Percentiles rank a stretch among this genome's conserved stretches.
Evolutionary conservation across 139 green algal species (phyloP).

Genomic region (Volvox africanus): DNA sequence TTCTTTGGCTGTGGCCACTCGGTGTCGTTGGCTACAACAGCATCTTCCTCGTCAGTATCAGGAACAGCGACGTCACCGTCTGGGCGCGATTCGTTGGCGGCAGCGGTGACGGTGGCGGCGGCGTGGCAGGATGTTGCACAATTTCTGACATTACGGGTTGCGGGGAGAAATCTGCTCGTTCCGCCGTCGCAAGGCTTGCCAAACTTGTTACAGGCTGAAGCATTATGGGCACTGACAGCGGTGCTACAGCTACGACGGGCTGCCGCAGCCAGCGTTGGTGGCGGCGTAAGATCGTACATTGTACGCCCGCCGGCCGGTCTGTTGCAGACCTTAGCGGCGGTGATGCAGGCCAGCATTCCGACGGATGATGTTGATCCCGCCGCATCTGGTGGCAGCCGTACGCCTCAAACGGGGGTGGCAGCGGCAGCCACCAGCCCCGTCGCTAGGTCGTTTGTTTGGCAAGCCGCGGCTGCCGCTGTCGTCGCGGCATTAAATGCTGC

Average conservation of each 20-base stretch:
- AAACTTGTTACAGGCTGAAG: conserved; percentile 13
- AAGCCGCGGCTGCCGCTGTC: background rate
- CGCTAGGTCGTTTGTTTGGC: background rate
- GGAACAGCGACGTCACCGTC: background rate
- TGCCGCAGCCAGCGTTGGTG: background rate
- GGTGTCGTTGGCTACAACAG: background rate
- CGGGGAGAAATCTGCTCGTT: background rate
- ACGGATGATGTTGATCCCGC: background rate
- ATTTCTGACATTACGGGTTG: background rate
- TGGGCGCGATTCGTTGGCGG: background rate
- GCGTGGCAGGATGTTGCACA: background rate
- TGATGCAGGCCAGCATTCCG: background rate
- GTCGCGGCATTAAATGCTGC: background rate
- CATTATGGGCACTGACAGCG: conserved; percentile 28
- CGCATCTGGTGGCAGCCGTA: background rate
- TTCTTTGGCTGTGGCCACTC: conserved; percentile 35
- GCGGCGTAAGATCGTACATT: background rate
- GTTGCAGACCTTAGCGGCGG: background rate
- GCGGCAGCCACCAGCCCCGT: background rate
- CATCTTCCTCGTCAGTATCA: background rate
- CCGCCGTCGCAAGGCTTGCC: conserved; percentile 10
- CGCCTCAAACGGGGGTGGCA: background rate
- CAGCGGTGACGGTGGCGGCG: background rate
- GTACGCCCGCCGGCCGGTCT: conserved; percentile 1
- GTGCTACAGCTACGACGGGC: background rate